Conservation (phyloP, 2,329 filamentous ascomycete genomes). For the Stachybotrys elegans region DNA sequence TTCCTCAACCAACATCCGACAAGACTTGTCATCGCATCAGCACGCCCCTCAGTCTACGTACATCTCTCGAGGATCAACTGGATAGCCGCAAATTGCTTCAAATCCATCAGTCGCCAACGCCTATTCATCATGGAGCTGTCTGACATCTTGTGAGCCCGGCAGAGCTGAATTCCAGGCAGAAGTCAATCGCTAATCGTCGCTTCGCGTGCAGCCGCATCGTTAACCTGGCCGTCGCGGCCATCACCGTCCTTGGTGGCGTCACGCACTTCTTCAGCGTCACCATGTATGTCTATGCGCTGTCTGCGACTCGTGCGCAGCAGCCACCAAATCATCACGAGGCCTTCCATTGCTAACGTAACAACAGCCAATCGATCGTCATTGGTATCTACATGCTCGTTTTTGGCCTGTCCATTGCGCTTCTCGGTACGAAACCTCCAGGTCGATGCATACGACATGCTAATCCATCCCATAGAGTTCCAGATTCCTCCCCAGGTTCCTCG, state of each 20-base stretch:
- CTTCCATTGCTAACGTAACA: conserved; percentile 11
- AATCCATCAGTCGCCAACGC: conserved; percentile 7
- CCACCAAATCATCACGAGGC: too few species aligned
- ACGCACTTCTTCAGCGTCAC: conserved; percentile 60
- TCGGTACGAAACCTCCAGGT: conserved; percentile 44
- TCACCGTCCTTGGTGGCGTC: conserved; percentile 84
- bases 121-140: conserved; percentile 73
- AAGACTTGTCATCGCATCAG: too few species aligned
- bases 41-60: too few species aligned
- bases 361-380: conserved; percentile 56
- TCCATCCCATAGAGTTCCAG: conserved; percentile 83
- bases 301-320: too few species aligned
- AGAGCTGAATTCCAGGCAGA: too few species aligned
- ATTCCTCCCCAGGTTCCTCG: conserved; percentile 88
- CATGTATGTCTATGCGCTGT: conserved; percentile 62
- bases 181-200: conserved; percentile 25
- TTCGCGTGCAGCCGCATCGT: conserved; percentile 70
- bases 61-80: too few species aligned
- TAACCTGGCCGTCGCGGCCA: conserved; percentile 80
- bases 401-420: conserved; percentile 68
- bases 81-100: too few species aligned
- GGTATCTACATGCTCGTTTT: conserved; percentile 89
- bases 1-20: too few species aligned
- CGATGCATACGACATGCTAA: too few species aligned
- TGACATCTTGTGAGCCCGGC: conserved; percentile 84